Percentiles rank a stretch among this genome's conserved stretches.
phyloP scores from a whole-genome alignment of 441 rosid species.

The Erysimum pusillum region DNA sequence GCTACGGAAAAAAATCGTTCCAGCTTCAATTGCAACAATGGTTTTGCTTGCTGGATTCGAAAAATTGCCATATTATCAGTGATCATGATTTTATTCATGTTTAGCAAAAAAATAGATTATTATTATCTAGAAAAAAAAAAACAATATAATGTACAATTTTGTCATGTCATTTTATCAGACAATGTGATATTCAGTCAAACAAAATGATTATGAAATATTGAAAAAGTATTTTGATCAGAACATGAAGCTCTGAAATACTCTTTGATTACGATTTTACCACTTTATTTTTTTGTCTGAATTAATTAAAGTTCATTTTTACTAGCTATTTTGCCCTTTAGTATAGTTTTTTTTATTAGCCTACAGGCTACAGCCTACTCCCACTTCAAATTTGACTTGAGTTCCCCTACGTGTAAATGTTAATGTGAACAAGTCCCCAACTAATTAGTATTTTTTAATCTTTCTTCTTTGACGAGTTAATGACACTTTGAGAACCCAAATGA shows the following conservation, averaged over 20 bases:
- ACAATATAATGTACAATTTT: too few relatives aligned
- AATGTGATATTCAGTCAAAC: background rate
- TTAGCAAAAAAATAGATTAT: background rate
- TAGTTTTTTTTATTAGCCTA: too few relatives aligned
- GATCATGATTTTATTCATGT: background rate
- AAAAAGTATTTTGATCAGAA: too few relatives aligned
- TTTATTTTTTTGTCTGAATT: background rate
- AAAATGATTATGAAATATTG: background rate
- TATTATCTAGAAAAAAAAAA: background rate
- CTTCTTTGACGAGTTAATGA: slow-evolving; percentile 4
- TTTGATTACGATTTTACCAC: too few relatives aligned
- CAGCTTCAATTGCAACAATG: background rate
- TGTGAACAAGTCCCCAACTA: slow-evolving; percentile 16
- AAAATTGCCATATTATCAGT: background rate
- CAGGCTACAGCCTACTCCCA: too few relatives aligned
- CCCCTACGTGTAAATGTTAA: slow-evolving; percentile 19
- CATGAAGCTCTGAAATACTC: too few relatives aligned
- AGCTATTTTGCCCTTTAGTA: background rate
- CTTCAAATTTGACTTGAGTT: slow-evolving; percentile 32
- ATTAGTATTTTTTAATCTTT: background rate
- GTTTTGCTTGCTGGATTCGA: background rate
- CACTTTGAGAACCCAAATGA: slow-evolving; percentile 3
- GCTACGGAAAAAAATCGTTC: background rate
- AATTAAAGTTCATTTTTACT: background rate
- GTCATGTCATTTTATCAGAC: background rate